These are phyloP conservation scores for Cucurbita moschata DNA, from an alignment of 306 rosid species.

Conservation along the genomic window DNA sequence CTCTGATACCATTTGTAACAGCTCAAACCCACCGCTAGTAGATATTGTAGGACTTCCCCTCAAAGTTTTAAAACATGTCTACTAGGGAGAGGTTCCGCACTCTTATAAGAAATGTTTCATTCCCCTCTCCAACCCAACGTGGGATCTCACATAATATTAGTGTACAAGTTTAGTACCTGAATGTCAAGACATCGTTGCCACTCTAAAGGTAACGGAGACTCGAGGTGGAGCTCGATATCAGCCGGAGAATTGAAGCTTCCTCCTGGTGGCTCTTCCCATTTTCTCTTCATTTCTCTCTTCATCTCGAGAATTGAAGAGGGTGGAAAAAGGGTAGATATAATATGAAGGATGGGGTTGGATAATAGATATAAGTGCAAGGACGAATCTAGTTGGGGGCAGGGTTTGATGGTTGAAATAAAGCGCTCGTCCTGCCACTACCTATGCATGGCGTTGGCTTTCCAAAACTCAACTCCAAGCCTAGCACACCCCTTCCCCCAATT, in stretches of 20 bases:
- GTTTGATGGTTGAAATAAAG: slow-evolving; percentile 1
- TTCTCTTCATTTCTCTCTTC: slow-evolving; percentile 13
- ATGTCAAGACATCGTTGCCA: slow-evolving; percentile 68
- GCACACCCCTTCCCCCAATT: not conserved
- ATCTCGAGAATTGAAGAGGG: not conserved
- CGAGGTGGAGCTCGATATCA: slow-evolving; percentile 38
- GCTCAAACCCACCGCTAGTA: fast-evolving
- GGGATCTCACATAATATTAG: not conserved
- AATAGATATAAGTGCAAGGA: slow-evolving; percentile 2
- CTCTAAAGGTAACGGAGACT: slow-evolving; percentile 50
- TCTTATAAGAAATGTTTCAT: too few species aligned
- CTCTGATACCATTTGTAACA: too few species aligned
- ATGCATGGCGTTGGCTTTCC: not conserved
- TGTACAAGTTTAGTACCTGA: slow-evolving; percentile 31
- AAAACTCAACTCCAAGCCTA: not conserved
- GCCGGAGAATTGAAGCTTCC: slow-evolving; percentile 25
- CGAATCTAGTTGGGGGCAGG: slow-evolving; percentile 8
- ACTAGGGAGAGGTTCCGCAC: too few species aligned
- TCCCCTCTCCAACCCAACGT: too few species aligned
- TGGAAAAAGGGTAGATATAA: not conserved
- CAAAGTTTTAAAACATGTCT: too few species aligned
- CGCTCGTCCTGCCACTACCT: not conserved
- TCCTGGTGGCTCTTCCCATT: slow-evolving; percentile 12
- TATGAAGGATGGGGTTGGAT: not conserved
- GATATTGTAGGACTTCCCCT: too few species aligned